Base-by-base conservation (phyloP, 441 rosid species). In the Gossypium aridum region DNA sequence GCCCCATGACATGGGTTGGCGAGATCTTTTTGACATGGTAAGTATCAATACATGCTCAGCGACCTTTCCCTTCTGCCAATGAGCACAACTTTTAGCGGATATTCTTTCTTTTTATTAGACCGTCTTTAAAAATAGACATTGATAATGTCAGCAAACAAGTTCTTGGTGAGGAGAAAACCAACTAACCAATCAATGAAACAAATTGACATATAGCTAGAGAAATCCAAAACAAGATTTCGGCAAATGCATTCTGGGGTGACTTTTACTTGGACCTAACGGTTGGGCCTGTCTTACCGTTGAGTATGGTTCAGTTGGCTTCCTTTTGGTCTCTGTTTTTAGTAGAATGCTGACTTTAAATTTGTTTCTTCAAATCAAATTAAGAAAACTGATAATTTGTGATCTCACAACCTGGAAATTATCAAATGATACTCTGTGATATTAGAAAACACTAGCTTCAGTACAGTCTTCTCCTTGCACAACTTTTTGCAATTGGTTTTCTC, bases 1-100 rank as follows among this genome's bases (percentile, higher is more conserved):
- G 65, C 99, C 99, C 37, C 92, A 92, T 82, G 89, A 88, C 77
- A 90, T 92, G 98, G 88, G 82, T 77, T 95, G 99, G 99, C 87
- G 91, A 70, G 98, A 95, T 79, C 91, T 95, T 31, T 95, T 95
- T 77, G 95, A 92, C 65, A 95, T 92, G 86, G 99, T 90, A 65
- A 78, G 90, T 79, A 55, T 55, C 54, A 51, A 55, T 75, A 39
- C 57, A 57, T 55, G 12, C 76, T 65, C 28, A 9, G 9, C 26
- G 39, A 56, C 3, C 22, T 20, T 2, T 17, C 12, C 17, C 2
- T 22, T 43, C 31, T 47, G 70, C 4, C 16, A 19, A 39, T 39
- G 28, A 19, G 20, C 22, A 26, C 22, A n/a, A 62, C 59, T 28
- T 13, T 61, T 61, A 26, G 20, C 20, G 1, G 65, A 26, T 26